phyloP scores from a whole-genome alignment of 352 stramenopile genomes.

The Phytophthora idaei region DNA sequence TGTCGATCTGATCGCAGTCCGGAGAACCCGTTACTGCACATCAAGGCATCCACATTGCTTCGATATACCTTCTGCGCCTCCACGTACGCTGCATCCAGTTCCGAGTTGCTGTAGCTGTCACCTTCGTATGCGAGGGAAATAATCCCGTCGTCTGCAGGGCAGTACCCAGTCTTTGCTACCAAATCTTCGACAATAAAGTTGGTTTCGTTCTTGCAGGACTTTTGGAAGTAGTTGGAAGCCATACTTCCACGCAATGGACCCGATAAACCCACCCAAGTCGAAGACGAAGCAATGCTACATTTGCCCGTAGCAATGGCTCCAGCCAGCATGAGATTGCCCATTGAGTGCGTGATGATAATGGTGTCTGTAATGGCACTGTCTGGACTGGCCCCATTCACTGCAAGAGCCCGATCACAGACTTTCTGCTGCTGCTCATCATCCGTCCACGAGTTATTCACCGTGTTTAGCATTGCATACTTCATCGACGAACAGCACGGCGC shows the following conservation, averaged over 20 bases:
- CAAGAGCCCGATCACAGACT: slow-evolving; percentile 34
- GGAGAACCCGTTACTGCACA: slow-evolving; percentile 45
- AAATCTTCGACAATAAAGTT: slow-evolving; percentile 29
- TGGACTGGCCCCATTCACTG: slow-evolving; percentile 25
- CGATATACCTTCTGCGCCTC: slow-evolving; percentile 41
- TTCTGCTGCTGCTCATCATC: slow-evolving; percentile 37
- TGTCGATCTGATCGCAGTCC: slow-evolving; percentile 42
- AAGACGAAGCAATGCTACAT: slow-evolving; percentile 29
- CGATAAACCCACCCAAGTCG: slow-evolving; percentile 43
- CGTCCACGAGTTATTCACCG: slow-evolving; percentile 41
- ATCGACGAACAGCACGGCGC: slow-evolving; percentile 46
- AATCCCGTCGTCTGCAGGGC: slow-evolving; percentile 26
- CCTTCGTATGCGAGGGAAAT: slow-evolving; percentile 46
- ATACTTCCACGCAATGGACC: slow-evolving; percentile 50
- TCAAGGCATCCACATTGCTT: slow-evolving; percentile 35
- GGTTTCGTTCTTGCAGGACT: slow-evolving; percentile 35
- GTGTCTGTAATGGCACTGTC: slow-evolving; percentile 32
- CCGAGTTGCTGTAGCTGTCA: slow-evolving; percentile 23
- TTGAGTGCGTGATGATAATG: slow-evolving; percentile 53
- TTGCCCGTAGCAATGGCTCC: slow-evolving; percentile 33
- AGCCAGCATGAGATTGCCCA: slow-evolving; percentile 43
- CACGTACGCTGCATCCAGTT: slow-evolving; percentile 33
- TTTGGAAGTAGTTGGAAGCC: slow-evolving; percentile 46
- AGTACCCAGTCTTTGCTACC: slow-evolving; percentile 30
- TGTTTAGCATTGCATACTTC: slow-evolving; percentile 43